phyloP scores from a whole-genome alignment of 805 yeast species.

The Starmera dryadoides region DNA sequence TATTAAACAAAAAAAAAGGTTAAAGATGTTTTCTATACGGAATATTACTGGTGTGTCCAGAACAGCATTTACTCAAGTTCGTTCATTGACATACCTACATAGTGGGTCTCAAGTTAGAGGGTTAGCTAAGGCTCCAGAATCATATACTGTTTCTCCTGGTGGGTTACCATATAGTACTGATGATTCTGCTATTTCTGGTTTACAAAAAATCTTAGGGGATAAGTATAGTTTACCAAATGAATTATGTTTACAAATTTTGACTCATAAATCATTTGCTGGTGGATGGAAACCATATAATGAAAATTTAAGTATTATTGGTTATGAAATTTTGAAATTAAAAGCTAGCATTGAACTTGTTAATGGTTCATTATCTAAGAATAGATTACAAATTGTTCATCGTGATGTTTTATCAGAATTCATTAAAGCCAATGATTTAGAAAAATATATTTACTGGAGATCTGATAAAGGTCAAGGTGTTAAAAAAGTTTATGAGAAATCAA shows the following conservation, averaged over 20 bases:
- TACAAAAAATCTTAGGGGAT: constrained; percentile 42
- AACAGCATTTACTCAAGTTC: constrained; percentile 5
- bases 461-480: background rate
- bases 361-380: too few relatives aligned
- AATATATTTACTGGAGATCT: background rate
- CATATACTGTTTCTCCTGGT: constrained; percentile 38
- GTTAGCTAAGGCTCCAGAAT: constrained; percentile 62
- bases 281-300: constrained; percentile 88
- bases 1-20: background rate
- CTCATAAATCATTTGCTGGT: constrained; percentile 93
- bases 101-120: constrained; percentile 57
- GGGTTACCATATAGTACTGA: constrained; percentile 49
- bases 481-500: constrained; percentile 5
- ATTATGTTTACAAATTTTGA: constrained; percentile 67
- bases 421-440: background rate
- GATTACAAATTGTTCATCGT: too few relatives aligned
- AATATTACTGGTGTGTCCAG: background rate
- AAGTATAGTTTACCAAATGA: constrained; percentile 52
- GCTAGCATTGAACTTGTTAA: too few relatives aligned
- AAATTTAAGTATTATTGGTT: constrained; percentile 48
- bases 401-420: background rate
- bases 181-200: constrained; percentile 38
- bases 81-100: constrained; percentile 31
- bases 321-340: constrained; percentile 46
- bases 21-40: background rate